phyloP scores from a whole-genome alignment of 306 rosid genomes.

The Lablab purpureus region DNA sequence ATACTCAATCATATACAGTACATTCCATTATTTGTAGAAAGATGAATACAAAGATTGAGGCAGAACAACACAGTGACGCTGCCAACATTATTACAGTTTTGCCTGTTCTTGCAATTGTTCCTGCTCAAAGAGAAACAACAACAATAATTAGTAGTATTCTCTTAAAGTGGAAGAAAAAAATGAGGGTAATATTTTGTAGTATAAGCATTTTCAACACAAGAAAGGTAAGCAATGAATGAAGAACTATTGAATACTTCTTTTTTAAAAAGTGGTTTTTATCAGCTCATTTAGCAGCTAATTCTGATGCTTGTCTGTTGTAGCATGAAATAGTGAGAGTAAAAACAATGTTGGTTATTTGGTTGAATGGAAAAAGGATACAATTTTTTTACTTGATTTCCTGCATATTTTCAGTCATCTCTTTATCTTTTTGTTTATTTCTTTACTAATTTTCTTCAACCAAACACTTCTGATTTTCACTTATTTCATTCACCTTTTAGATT shows the following conservation, averaged over 20 bases:
- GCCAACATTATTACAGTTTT: conserved; percentile 46
- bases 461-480: too few species aligned
- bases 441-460: too few species aligned
- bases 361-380: too few species aligned
- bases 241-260: neutral
- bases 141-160: conserved; percentile 19
- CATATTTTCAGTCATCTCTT: too few species aligned
- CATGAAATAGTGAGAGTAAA: too few species aligned
- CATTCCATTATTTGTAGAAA: neutral
- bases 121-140: conserved; percentile 44
- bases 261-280: too few species aligned
- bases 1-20: neutral
- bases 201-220: neutral
- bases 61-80: neutral
- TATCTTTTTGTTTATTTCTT: too few species aligned
- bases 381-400: too few species aligned
- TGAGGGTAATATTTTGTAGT: neutral
- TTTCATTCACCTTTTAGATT: too few species aligned
- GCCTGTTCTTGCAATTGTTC: conserved; percentile 79
- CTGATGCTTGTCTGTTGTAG: too few species aligned
- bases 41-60: neutral
- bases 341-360: too few species aligned
- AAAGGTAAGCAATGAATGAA: neutral
- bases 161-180: neutral
- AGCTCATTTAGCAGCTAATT: neutral